Evolutionary conservation across 495 filamentous ascomycete genomes (phyloP).

Genomic region (Pyrenula aspistea): DNA sequence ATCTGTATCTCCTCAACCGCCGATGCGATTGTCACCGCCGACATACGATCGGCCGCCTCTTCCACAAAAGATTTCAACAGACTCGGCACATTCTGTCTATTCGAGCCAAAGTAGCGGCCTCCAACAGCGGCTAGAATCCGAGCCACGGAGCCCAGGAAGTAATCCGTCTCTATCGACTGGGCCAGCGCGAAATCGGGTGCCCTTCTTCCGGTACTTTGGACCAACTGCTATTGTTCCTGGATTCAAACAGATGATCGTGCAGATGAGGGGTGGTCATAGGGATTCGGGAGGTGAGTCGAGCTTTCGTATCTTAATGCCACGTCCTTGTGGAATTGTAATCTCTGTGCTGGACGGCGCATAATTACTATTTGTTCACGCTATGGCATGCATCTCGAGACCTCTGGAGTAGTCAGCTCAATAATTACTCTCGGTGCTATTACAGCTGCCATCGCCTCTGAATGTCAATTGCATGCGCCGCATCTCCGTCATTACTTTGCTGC

Average conservation of each 20-base stretch:
- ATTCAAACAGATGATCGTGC: constrained; percentile 86
- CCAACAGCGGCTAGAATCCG: not conserved
- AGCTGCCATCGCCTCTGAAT: too few relatives aligned
- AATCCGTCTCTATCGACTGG: not conserved
- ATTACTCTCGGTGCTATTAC: too few relatives aligned
- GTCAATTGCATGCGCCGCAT: too few relatives aligned
- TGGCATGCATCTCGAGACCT: too few relatives aligned
- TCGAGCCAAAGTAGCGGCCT: not conserved
- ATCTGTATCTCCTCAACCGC: not conserved
- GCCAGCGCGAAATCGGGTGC: constrained; percentile 53
- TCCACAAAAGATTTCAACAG: constrained; percentile 10
- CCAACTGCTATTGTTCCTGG: constrained; percentile 82
- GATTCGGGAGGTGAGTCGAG: constrained; percentile 30
- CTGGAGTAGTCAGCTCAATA: too few relatives aligned
- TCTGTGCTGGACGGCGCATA: too few relatives aligned
- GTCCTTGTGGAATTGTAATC: too few relatives aligned
- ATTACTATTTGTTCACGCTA: too few relatives aligned
- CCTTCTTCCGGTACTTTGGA: constrained; percentile 81
- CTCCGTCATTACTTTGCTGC: too few relatives aligned
- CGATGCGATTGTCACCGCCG: constrained; percentile 2
- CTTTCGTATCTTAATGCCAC: not conserved
- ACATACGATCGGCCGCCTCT: constrained; percentile 14
- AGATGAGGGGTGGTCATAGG: constrained; percentile 45
- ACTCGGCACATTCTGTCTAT: not conserved
- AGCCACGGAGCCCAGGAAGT: not conserved